Percentiles rank a stretch among this genome's conserved stretches.
Evolutionary conservation across 2,329 filamentous ascomycete genomes (phyloP).

Genomic region (Lizonia empirigonia): DNA sequence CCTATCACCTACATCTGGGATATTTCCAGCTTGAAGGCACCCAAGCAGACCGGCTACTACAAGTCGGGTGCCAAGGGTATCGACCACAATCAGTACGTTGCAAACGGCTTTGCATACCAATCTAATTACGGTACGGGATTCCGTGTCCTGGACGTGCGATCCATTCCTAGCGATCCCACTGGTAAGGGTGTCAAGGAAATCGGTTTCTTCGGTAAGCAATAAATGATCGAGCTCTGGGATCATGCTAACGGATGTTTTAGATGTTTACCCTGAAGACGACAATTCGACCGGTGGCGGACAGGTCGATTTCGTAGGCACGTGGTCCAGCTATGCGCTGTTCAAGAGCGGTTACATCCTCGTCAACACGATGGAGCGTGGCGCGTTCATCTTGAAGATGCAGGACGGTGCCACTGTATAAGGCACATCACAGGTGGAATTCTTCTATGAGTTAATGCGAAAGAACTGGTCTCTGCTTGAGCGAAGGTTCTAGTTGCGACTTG

Average conservation of each 20-base stretch:
- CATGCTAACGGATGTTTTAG: constrained; percentile 19
- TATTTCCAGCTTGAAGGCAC: constrained; percentile 40
- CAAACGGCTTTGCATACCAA: constrained; percentile 51
- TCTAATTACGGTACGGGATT: constrained; percentile 53
- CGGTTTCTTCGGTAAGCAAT: constrained; percentile 45
- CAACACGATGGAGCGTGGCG: constrained; percentile 51
- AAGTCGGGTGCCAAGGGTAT: constrained; percentile 48
- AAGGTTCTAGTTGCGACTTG: not conserved
- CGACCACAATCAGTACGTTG: constrained; percentile 57
- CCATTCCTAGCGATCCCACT: constrained; percentile 49
- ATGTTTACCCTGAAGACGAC: constrained; percentile 53
- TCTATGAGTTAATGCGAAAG: not conserved
- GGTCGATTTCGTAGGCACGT: constrained; percentile 52
- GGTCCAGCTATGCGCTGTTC: constrained; percentile 51
- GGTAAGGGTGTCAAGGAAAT: constrained; percentile 51
- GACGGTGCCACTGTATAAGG: constrained; percentile 23
- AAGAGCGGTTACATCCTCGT: constrained; percentile 49
- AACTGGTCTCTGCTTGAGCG: not conserved
- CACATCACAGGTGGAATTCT: not conserved
- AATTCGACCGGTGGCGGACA: constrained; percentile 46
- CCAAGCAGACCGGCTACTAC: constrained; percentile 52
- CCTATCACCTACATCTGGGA: constrained; percentile 51
- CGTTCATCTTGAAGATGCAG: constrained; percentile 46
- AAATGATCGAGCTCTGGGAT: not conserved
- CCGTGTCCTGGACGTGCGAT: constrained; percentile 50